Evolutionary conservation across 441 rosid genomes (phyloP), one percentile per base, ranked within the genome.

Genomic region (Adansonia rubrostipa): DNA sequence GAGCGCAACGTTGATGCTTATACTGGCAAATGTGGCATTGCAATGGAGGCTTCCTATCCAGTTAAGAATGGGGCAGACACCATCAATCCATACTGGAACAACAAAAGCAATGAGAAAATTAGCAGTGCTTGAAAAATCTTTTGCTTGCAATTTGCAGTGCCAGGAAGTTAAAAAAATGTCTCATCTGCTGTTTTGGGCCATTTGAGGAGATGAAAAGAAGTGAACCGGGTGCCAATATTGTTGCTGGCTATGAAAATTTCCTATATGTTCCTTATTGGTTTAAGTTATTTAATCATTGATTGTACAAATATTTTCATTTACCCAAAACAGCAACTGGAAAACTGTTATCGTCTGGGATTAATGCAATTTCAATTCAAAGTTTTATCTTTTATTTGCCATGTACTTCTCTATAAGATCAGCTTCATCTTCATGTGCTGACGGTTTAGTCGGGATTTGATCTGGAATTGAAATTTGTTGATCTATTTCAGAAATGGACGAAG

Each of bases 31-130:
- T 90, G 95, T 73, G 95, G 95, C 24, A 90, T 91, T 64, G 88
- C 92, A 1, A 78, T 87, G 82, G 90, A 88, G 83, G 90, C 95
- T 45, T 90, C 95, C 33, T 91, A 90, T 75, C 96, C 96, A n/a
- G 69, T 88, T 74, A 92, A 91, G 89, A 74, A 78, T 57, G 84
- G 77, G 65, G 77, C 78, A 72, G 82, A 88, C 77, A 84, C 87
- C 45, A 7, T 66, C 1, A 71, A 71, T 48, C 69, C 62, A 66
- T 50, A 53, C 74, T 28, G 42, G 80, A 80, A 7, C 72, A 22
- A 58, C 78, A 85, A 69, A 61, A 20, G 36, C 9, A 20, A 48
- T 9, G 69, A 62, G n/a, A 79, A 53, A 6, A 75, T 75, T 28
- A 81, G 87, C 82, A 88, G 80, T 71, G 75, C 9, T 4, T 69